Percentiles rank a stretch among this genome's conserved stretches.
These are phyloP conservation scores for Alternaria sp. DNA, from an alignment of 2,329 filamentous ascomycete genomes.

Conservation along the genomic window DNA sequence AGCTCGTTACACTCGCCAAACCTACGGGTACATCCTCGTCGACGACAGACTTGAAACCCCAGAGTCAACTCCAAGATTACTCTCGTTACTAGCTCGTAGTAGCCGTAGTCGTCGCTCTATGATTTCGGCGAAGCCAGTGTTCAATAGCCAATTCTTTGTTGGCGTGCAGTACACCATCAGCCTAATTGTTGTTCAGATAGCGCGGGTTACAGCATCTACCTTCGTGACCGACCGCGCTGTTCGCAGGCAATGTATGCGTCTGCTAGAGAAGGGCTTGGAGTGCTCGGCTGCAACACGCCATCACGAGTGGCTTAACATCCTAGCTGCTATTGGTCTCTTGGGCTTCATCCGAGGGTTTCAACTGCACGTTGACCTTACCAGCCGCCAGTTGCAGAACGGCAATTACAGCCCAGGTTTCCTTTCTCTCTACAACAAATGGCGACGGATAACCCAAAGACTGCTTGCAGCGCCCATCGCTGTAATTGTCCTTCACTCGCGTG, in stretches of 20 bases:
- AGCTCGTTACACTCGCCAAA: not conserved
- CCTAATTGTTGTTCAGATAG: not conserved
- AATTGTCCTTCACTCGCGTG: not conserved
- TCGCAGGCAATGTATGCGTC: not conserved
- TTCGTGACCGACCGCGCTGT: not conserved
- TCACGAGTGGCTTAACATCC: not conserved
- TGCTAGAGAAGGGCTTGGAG: conserved; percentile 1
- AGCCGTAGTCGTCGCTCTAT: not conserved
- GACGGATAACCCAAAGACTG: not conserved
- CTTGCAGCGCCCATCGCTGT: conserved; percentile 12
- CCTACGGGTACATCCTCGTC: not conserved
- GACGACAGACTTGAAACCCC: not conserved
- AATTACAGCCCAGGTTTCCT: conserved; percentile 11
- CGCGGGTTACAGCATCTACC: not conserved
- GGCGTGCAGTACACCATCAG: not conserved
- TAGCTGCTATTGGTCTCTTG: conserved; percentile 1
- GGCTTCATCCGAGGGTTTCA: conserved; percentile 1
- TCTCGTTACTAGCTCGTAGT: not conserved
- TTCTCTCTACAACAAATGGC: not conserved
- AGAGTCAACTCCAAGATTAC: not conserved
- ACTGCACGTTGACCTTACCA: conserved; percentile 6
- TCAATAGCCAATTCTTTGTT: not conserved
- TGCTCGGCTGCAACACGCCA: not conserved
- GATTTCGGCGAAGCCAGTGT: not conserved
- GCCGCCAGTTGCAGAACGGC: not conserved